Evolutionary conservation across 106 monocot species (phyloP).

Genomic region (Acanthochlamys bracteata): DNA sequence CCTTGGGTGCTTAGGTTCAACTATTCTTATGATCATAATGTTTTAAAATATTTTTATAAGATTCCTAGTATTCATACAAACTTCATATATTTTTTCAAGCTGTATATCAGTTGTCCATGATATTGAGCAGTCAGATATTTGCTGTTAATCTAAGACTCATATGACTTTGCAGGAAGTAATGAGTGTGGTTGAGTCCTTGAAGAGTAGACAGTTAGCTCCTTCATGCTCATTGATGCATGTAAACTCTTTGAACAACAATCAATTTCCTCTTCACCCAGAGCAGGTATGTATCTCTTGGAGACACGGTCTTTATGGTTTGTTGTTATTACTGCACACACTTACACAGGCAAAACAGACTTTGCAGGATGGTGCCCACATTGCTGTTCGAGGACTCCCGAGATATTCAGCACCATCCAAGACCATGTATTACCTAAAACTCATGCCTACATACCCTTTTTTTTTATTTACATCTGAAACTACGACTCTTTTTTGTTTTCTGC

Average conservation of each 20-base stretch:
- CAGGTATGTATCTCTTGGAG: not conserved
- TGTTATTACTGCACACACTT: not conserved
- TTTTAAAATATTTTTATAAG: no score
- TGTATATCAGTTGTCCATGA: no score
- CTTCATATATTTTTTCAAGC: no score
- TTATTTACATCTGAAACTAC: no score
- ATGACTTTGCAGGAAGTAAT: not conserved
- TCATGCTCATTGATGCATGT: not conserved
- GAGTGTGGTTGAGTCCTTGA: not conserved
- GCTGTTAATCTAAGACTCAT: no score
- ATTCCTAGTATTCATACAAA: no score
- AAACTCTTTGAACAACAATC: not conserved
- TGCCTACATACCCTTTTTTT: not conserved
- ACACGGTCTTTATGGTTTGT: not conserved
- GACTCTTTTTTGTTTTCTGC: no score
- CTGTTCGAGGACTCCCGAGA: constrained; percentile 10
- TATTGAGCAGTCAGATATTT: no score
- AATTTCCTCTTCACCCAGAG: not conserved
- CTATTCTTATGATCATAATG: no score
- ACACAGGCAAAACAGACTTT: not conserved
- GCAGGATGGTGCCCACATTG: constrained; percentile 30
- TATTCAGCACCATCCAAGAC: constrained; percentile 12
- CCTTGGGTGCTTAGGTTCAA: no score
- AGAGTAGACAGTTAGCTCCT: not conserved
- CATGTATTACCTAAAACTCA: constrained; percentile 25